Evolutionary conservation across 306 rosid genomes (phyloP).

Genomic region (Gastrolobium bilobum): DNA sequence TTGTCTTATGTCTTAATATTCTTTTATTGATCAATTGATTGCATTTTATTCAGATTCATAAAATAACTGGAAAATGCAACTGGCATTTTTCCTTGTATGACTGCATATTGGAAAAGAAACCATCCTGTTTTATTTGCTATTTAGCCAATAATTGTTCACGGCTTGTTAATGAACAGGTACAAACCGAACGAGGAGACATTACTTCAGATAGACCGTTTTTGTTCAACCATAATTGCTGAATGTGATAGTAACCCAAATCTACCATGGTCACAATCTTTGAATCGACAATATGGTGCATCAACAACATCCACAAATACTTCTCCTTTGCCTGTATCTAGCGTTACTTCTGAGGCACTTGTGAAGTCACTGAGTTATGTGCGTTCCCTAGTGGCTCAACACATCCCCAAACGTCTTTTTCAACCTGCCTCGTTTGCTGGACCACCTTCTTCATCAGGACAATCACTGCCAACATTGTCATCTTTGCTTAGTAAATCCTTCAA

Average conservation of each 20-base stretch:
- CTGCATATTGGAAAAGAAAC: slow-evolving; percentile 27
- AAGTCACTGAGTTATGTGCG: slow-evolving; percentile 93
- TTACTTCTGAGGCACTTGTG: slow-evolving; percentile 85
- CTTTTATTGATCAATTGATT: slow-evolving; percentile 20
- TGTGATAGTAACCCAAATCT: slow-evolving; percentile 75
- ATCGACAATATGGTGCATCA: slow-evolving; percentile 68
- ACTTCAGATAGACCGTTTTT: slow-evolving; percentile 94
- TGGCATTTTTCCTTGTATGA: slow-evolving; percentile 31
- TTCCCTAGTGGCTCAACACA: slow-evolving; percentile 89
- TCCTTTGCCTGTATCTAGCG: slow-evolving; percentile 84
- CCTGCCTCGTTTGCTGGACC: slow-evolving; percentile 90
- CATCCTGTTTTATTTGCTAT: slow-evolving; percentile 37
- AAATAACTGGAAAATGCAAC: slow-evolving; percentile 29
- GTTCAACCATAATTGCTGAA: slow-evolving; percentile 87
- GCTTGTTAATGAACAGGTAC: slow-evolving; percentile 68
- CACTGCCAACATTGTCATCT: slow-evolving; percentile 90
- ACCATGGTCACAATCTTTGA: slow-evolving; percentile 67
- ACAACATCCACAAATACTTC: slow-evolving; percentile 62
- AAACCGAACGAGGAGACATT: slow-evolving; percentile 94
- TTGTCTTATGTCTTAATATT: slow-evolving; percentile 15
- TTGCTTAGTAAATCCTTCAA: slow-evolving; percentile 94
- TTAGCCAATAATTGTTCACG: slow-evolving; percentile 38
- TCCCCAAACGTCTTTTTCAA: slow-evolving; percentile 87
- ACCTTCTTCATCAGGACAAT: slow-evolving; percentile 79
- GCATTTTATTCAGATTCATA: slow-evolving; percentile 29